Conservation (phyloP, 345 rosid genomes). For the Euphorbia tirucalli region DNA sequence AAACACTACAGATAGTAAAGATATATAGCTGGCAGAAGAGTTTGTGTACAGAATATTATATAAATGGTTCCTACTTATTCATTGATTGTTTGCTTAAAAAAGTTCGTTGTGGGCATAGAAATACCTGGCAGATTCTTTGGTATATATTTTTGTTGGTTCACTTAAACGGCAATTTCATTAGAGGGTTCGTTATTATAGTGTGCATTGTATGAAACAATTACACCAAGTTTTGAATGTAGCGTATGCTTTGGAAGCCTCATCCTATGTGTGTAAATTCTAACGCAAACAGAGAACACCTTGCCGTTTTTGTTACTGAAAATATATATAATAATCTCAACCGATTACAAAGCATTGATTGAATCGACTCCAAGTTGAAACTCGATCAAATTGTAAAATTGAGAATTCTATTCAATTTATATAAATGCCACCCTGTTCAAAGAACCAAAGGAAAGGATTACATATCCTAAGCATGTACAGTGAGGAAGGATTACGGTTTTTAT, state of each 20-base stretch:
- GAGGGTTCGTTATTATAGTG: neutral
- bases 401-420: too few species aligned
- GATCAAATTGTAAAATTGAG: too few species aligned
- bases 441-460: too few species aligned
- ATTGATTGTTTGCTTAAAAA: slow-evolving; percentile 31
- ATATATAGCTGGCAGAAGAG: slow-evolving; percentile 11
- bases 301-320: too few species aligned
- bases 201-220: neutral
- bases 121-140: slow-evolving; percentile 11
- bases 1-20: slow-evolving; percentile 9
- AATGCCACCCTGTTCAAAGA: too few species aligned
- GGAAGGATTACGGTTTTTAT: neutral
- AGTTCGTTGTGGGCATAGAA: too few species aligned
- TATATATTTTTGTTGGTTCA: neutral
- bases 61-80: too few species aligned
- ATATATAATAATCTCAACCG: too few species aligned
- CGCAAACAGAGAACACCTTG: too few species aligned
- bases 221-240: neutral
- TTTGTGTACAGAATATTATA: slow-evolving; percentile 39
- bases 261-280: too few species aligned
- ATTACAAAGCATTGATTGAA: too few species aligned
- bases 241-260: neutral
- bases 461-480: neutral
- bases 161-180: neutral
- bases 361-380: too few species aligned